Conservation (phyloP, 495 filamentous ascomycete species). For the Aspergillus hancockii region DNA sequence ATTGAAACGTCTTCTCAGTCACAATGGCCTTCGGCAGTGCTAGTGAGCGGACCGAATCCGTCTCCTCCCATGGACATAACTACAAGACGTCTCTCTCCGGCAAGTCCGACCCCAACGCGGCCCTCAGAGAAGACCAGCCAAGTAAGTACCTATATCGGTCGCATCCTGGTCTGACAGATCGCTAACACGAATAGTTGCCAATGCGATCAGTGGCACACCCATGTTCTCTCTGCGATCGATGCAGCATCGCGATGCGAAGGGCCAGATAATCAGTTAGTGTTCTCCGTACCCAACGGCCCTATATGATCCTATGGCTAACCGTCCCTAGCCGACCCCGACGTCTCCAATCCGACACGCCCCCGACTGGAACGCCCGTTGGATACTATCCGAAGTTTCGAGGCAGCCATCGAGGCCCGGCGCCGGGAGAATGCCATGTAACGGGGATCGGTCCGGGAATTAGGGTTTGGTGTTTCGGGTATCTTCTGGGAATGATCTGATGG, state of each 20-base stretch:
- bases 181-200: slow-evolving; percentile 16
- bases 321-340: slow-evolving; percentile 40
- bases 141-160: slow-evolving; percentile 55
- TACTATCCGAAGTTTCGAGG: slow-evolving; percentile 89
- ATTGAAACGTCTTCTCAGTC: neutral
- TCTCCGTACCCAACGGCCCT: slow-evolving; percentile 23
- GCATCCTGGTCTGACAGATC: neutral
- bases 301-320: slow-evolving; percentile 21
- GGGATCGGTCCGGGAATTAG: neutral
- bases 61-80: slow-evolving; percentile 28
- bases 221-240: slow-evolving; percentile 63
- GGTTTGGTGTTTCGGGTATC: neutral
- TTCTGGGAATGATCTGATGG: neutral
- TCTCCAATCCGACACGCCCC: slow-evolving; percentile 68
- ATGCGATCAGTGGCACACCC: slow-evolving; percentile 16
- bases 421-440: slow-evolving; percentile 23
- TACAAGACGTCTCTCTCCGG: slow-evolving; percentile 63
- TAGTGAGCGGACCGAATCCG: slow-evolving; percentile 31
- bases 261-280: slow-evolving; percentile 76
- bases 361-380: slow-evolving; percentile 89
- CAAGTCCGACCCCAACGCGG: slow-evolving; percentile 85
- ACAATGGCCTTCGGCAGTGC: slow-evolving; percentile 28
- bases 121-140: slow-evolving; percentile 82
- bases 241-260: slow-evolving; percentile 76
- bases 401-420: slow-evolving; percentile 69